Evolutionary conservation across 148 eudicot species (phyloP), one percentile per base, ranked within the genome.

Genomic region (Amaranthus palmeri): DNA sequence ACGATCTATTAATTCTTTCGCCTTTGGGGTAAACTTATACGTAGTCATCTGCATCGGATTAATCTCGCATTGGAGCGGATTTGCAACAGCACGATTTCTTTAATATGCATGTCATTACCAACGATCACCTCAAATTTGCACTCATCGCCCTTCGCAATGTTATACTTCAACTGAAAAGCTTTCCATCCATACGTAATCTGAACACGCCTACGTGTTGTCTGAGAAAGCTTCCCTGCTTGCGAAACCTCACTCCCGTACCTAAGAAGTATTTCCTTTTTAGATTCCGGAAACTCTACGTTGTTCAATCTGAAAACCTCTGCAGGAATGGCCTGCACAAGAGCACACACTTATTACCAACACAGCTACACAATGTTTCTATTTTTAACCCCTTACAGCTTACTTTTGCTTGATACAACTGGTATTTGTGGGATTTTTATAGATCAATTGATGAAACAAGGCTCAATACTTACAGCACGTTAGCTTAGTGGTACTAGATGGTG

Each of bases 281-380:
- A 5, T 62, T 43, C 10, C 5, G 76, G 63, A 3, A 46, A 10
- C 5, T 43, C 3, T 54, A 73, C 53, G 45, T 64, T 54, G 36
- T 54, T 25, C 9, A 3, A 43, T 0, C 1, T 4, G 25, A 73
- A 52, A 7, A 64, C 8, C 9, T 54, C 54, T 52, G 49, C 51
- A 43, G 76, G 70, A 54, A 73, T 44, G 41, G 17, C 7, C 76
- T 73, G 76, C 62, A 54, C 15, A 52, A 13, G 40, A 6, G 18
- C 36, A 25, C 36, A 25, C 36, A 25, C 36, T 25, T 25, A 25
- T 25, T 25, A 25, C 36, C 36, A 25, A 25, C 36, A 25, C 36
- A 25, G 36, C 36, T 25, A 1, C 36, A 25, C 36, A 25, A 25
- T 1, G 1, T 25, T 25, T 25, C 1, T 25, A 0, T 25, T 25